Base-by-base conservation (phyloP, 176 grass and related monocot species). In the Carex cristatella region DNA sequence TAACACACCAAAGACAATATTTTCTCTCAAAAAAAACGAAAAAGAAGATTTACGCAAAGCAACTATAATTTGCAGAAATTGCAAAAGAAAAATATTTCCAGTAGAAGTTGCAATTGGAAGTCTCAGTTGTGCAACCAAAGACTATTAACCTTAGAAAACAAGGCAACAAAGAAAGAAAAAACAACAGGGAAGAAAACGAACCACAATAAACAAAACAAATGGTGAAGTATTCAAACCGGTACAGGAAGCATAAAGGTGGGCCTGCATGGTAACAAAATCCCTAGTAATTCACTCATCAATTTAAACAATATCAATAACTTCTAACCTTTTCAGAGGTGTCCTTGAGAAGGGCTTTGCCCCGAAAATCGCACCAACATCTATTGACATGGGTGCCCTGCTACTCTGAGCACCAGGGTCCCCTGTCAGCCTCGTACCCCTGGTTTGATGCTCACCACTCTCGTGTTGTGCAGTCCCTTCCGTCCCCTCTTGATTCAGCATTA, bases 311-410 rank as follows among this genome's bases (percentile, higher is more conserved):
- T 79, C 0, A 58, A 1, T 74, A 0, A 48, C 55, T 80, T 2
- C 66, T 46, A 61, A 87, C 38, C 16, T 60, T 54, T 71, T 70
- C 4, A 38, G 15, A 37, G 85, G 53, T 91, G 74, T 38, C 82
- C 93, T 87, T 67, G 97, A 92, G 73, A 88, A 86, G 69, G 93
- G 97, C 67, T 88, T 88, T 54, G 93, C 78, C 69, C 97, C 97
- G 76, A 99, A 99, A 68, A 96, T 81, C 54, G 88, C 93, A 76
- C 88, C 93, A 88, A 96, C 88, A 86, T 99, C 97, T 75, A 99
- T 76, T 46, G 97, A 99, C 97, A 99, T 99, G 53, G 93, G 97
- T 44, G 94, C 88, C 89, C 87, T 92, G 79, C 87, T 75, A 83
- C 89, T 90, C 67, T 93, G 92, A 83, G 90, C 82, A 40, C 91